Evolutionary conservation across 2,329 filamentous ascomycete species (phyloP), one percentile per base, ranked within the genome.

Genomic region (Neopestalotiopsis sp.): DNA sequence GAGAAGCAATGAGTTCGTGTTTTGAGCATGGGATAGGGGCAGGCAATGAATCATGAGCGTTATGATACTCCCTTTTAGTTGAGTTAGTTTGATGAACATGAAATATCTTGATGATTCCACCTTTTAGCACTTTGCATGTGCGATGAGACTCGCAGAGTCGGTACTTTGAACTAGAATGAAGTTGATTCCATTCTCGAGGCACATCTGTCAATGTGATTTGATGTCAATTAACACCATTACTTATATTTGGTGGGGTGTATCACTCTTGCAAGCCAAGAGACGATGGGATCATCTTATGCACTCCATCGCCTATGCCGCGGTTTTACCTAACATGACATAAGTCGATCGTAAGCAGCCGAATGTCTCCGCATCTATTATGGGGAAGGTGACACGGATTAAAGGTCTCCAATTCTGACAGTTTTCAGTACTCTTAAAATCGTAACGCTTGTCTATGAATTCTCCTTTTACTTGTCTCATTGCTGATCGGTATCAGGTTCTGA

Each of bases 1-100:
- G 75, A 75, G 72, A 76, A 77, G 69, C 67, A 71, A 59, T 75
- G 71, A 68, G 24, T 49, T 14, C 28, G 38, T n/a, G 24, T 13
- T 56, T 12, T 28, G 34, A 32, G 45, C n/a, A 32, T 10, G 28
- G 14, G 14, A 10, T 34, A 68, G 14, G 74, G 57, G 70, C 32
- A n/a, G 45, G 32, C 24, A 34, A 67, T 45, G 65, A 61, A 38
- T 58, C 17, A 66, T 40, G 64, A 66, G 64, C 38, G 45, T 66
- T 61, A 67, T 67, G 56, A 56, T 65, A 56, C 45, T 65, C 62
- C 45, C 45, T 65, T 28, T 17, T 65, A 65, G 62, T 65, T 65
- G 40, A 56, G 6, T 65, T 65, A 49, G 14, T 42, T 42, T 17
- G 20, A 53, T 53, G 20, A 65, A 56, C 24, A 65, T 28, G 28